Base-by-base conservation (phyloP, 495 filamentous ascomycete genomes). In the Podospora comata region DNA sequence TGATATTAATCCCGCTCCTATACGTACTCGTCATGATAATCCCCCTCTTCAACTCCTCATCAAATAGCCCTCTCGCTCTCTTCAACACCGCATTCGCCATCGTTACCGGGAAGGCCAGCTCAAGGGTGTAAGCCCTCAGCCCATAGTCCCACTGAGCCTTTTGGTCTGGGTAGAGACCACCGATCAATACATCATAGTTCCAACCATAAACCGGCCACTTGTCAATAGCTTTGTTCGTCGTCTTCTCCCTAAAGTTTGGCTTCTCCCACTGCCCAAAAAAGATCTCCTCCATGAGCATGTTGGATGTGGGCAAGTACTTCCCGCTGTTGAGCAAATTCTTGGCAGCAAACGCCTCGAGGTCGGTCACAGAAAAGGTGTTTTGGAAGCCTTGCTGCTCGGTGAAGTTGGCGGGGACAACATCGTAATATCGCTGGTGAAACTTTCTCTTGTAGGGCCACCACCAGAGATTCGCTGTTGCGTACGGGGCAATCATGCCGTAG, bases 1-100 rank as follows among this genome's bases (percentile, higher is more conserved):
- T 85, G 76, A 85, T 85, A 67, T 85, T 85, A 67, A 85, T 82
- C 13, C 82, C 81, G 60, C 80, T 82, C 19, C 82, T 77, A 67
- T 85, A 85, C 5, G 82, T 85, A 34, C 77, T 73, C 11, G 81
- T 79, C 82, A 85, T 83, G 39, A 75, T 65, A 27, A 76, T 78
- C 5, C 80, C 81, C 65, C 76, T 79, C 60, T 68, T 69, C 2
- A 75, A 59, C 73, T 83, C 80, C 9, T 75, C 81, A 63, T 85
- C 81, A 58, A 85, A 84, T 23, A 81, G 74, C 26, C 76, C 67
- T 3, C 81, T 75, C 55, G 83, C 79, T 27, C 81, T 73, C 74
- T 84, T 79, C 34, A 85, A 70, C 79, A 85, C 78, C 30, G 78
- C 54, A 68, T 85, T 85, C 1, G 82, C 81, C 66, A 78, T 69